Evolutionary conservation across 805 yeast genomes (phyloP), one percentile per base, ranked within the genome.

Genomic region (Tetrapisispora fleetii): DNA sequence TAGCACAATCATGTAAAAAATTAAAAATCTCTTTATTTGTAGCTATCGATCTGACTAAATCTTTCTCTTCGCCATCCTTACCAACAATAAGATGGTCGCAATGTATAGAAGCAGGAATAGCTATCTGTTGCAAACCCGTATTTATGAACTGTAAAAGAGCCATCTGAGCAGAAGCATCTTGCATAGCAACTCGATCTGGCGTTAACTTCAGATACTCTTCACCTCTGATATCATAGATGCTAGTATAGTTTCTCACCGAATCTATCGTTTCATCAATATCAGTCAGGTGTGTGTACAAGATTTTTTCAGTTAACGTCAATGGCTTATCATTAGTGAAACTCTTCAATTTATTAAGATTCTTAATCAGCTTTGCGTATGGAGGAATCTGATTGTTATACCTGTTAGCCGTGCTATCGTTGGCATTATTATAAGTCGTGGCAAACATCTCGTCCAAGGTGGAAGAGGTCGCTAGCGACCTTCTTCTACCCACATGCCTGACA

Each of bases 111-210:
- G 87, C 91, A 36, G 99, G 99, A 9, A 95, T 95, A 7, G 85
- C 85, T 18, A 96, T 91, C 36, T 79, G 68, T 45, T 84, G 74
- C 79, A 91, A 79, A 36, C 95, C 95, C 55, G 96, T 91, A 47
- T 97, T 88, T 96, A 93, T 93, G 73, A 93, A 93, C 72, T 93
- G 99, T 59, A 93, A 74, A 57, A 93, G 75, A n/a, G 99, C 99
- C 87, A 91, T 93, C 72, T 93, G 99, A 18, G 99, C 99, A 32
- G 96, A 86, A n/a, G 99, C 99, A 75, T 93, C 99, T 75, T 93
- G 99, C 95, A 95, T 91, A 27, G 99, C 99, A 43, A 93, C 98
- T 67, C 99, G 81, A 67, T 93, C 99, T 22, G 99, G 99, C 66
- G 85, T 80, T 60, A 93, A 77, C 74, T 93, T 93, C 67, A 93